Conservation (phyloP, 176 grass and related monocot genomes). For the Carex cristatella region DNA sequence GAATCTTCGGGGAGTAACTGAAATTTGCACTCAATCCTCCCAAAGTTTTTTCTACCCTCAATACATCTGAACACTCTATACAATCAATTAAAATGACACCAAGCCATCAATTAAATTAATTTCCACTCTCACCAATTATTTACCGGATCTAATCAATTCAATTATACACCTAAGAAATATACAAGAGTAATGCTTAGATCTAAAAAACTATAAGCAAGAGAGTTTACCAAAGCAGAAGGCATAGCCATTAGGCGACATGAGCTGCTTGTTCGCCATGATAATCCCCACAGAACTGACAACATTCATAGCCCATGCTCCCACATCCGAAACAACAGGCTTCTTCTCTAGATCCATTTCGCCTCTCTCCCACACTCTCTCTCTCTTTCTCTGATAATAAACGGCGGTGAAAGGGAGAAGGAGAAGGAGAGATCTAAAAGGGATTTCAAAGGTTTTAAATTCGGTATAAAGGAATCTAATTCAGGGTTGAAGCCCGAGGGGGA, state of each 20-base stretch:
- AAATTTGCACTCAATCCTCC: background rate
- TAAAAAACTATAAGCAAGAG: background rate
- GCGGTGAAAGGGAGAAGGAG: background rate
- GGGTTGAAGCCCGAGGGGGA: background rate
- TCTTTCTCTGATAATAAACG: background rate
- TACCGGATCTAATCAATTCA: conserved; percentile 11
- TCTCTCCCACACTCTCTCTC: background rate
- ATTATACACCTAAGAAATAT: background rate
- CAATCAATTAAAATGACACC: background rate
- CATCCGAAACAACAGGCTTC: conserved; percentile 28
- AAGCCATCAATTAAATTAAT: background rate
- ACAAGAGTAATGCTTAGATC: background rate
- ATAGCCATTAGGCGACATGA: conserved; percentile 38
- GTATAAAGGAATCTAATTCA: background rate
- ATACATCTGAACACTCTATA: background rate
- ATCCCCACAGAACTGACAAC: conserved; percentile 49
- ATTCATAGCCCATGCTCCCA: conserved; percentile 48
- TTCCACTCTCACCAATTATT: background rate
- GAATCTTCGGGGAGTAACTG: background rate
- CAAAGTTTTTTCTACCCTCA: background rate
- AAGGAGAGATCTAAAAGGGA: conserved; percentile 8
- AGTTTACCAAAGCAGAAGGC: conserved; percentile 42
- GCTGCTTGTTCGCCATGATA: conserved; percentile 52
- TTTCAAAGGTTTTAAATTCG: background rate
- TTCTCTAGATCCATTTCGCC: conserved; percentile 22